Evolutionary conservation across 495 filamentous ascomycete genomes (phyloP).

Genomic region (Penicillium herquei): DNA sequence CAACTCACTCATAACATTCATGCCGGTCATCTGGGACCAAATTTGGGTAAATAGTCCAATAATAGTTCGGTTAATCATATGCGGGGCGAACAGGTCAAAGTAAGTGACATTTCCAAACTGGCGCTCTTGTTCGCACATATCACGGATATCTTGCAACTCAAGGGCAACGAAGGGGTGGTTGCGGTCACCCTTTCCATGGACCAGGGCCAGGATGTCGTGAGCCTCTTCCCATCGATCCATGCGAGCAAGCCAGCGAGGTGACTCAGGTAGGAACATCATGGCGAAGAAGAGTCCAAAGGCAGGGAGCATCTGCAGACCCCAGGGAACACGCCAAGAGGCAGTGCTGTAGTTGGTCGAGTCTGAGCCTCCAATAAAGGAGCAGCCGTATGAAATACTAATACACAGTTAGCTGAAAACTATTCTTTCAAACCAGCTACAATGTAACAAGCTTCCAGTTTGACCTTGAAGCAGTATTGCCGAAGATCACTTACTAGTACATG

Average conservation of each 20-base stretch:
- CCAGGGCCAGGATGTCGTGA: conserved; percentile 58
- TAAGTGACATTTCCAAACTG: conserved; percentile 54
- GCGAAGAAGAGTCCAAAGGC: conserved; percentile 62
- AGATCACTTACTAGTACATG: conserved; percentile 58
- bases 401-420: background rate
- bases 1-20: conserved; percentile 68
- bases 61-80: conserved; percentile 65
- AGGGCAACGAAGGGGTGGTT: conserved; percentile 55
- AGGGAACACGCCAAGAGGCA: conserved; percentile 70
- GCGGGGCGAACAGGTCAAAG: conserved; percentile 58
- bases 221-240: conserved; percentile 74
- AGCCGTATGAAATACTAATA: conserved; percentile 60
- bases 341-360: conserved; percentile 30
- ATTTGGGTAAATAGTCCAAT: conserved; percentile 71
- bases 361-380: conserved; percentile 49
- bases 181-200: conserved; percentile 65
- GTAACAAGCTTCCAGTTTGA: too few relatives aligned
- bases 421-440: too few relatives aligned
- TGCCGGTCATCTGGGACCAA: conserved; percentile 73
- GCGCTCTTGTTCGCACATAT: conserved; percentile 62
- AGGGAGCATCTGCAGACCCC: conserved; percentile 75
- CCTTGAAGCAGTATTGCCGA: background rate
- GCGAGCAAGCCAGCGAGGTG: conserved; percentile 73
- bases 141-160: conserved; percentile 63
- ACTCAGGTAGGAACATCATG: conserved; percentile 68